Evolutionary conservation across 2,329 filamentous ascomycete genomes (phyloP).

Genomic region (Teratosphaeria pseudoeucalypti): DNA sequence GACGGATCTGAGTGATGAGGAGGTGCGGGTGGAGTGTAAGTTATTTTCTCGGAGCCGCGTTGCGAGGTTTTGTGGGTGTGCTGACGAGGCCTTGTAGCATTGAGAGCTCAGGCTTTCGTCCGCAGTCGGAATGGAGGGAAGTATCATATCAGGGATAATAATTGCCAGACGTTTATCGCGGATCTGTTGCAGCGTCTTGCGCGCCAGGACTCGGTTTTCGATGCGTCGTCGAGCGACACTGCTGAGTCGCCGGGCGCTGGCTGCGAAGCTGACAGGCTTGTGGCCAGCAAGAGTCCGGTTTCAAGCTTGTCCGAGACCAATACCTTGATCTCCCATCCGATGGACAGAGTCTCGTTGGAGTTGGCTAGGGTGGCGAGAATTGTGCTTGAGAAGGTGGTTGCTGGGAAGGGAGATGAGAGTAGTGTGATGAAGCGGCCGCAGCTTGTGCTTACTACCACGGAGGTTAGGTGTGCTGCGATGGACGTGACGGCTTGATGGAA

Average conservation of each 20-base stretch:
- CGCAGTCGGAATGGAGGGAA: background rate
- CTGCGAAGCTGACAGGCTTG: background rate
- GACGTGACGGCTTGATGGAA: background rate
- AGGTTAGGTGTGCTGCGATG: background rate
- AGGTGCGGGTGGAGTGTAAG: background rate
- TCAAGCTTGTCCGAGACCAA: background rate
- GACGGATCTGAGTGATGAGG: background rate
- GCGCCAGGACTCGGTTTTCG: background rate
- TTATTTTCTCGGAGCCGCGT: no score
- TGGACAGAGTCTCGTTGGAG: background rate
- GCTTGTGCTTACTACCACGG: background rate
- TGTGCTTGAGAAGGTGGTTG: background rate
- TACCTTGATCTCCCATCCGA: background rate
- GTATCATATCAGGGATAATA: constrained; percentile 1
- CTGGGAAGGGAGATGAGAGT: background rate
- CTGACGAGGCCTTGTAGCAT: background rate
- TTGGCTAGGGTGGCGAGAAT: background rate
- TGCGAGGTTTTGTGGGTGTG: background rate
- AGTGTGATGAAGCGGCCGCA: background rate
- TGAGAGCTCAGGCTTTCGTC: background rate
- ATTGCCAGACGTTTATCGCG: background rate
- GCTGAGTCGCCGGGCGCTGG: background rate
- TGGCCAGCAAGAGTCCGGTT: background rate
- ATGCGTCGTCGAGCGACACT: background rate
- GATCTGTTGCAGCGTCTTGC: background rate